Conservation (phyloP, 257 asterid species). For the Nicotiana noctiflora region DNA sequence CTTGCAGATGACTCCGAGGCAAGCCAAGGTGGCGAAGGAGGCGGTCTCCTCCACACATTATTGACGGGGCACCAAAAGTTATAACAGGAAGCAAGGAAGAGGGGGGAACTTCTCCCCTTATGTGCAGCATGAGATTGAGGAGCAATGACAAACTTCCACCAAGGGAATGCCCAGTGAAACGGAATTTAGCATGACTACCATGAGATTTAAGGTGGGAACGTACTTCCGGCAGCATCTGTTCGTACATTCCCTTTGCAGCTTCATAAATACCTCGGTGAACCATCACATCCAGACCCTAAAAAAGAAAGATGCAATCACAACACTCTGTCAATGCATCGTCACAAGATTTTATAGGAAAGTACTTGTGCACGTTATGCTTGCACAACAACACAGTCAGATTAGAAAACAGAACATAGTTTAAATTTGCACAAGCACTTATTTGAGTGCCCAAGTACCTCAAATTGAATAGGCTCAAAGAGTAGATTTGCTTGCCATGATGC, state of each 20-base stretch:
- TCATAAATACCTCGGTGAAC: constrained; percentile 96
- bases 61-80: constrained; percentile 82
- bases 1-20: constrained; percentile 65
- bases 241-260: constrained; percentile 95
- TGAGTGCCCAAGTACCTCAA: constrained; percentile 60
- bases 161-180: constrained; percentile 92
- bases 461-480: constrained; percentile 80
- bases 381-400: neutral
- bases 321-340: neutral
- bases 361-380: neutral
- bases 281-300: constrained; percentile 73
- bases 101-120: constrained; percentile 61
- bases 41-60: constrained; percentile 94
- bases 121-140: constrained; percentile 74
- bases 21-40: constrained; percentile 55
- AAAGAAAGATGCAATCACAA: constrained; percentile 1
- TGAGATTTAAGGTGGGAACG: constrained; percentile 50
- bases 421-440: neutral
- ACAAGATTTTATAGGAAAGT: neutral
- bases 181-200: constrained; percentile 56
- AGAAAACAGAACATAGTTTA: neutral
- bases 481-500: constrained; percentile 98
- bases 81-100: constrained; percentile 79
- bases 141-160: constrained; percentile 92
- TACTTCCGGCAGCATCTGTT: constrained; percentile 82